Evolutionary conservation across 495 filamentous ascomycete genomes (phyloP).

Genomic region (Sphaerosporella brunnea): DNA sequence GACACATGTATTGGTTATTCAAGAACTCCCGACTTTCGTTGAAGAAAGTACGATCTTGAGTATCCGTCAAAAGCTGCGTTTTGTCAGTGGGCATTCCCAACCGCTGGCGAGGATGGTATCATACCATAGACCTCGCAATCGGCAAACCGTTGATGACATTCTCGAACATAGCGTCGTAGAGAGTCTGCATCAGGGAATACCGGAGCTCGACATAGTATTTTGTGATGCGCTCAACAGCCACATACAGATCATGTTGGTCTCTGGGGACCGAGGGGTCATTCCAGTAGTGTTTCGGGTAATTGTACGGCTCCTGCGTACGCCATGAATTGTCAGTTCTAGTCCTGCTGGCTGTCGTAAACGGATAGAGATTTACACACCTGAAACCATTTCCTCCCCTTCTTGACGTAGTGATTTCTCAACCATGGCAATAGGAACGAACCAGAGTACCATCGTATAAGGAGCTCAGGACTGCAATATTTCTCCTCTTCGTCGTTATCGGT

Average conservation of each 20-base stretch:
- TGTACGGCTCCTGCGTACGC: neutral
- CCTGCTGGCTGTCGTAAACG: neutral
- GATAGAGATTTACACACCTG: slow-evolving; percentile 13
- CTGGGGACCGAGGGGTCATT: too few relatives aligned
- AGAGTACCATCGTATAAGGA: slow-evolving; percentile 28
- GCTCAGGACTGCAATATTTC: slow-evolving; percentile 20
- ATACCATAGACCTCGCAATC: slow-evolving; percentile 19
- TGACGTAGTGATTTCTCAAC: slow-evolving; percentile 23
- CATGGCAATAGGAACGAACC: slow-evolving; percentile 26
- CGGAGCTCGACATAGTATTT: slow-evolving; percentile 10
- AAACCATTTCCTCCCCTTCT: slow-evolving; percentile 18
- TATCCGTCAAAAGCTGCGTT: neutral
- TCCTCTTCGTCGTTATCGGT: neutral
- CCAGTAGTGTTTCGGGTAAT: neutral
- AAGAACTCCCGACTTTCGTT: slow-evolving; percentile 8
- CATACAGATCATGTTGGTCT: slow-evolving; percentile 4
- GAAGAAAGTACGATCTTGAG: neutral
- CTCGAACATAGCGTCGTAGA: slow-evolving; percentile 28
- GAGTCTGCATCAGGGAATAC: slow-evolving; percentile 23
- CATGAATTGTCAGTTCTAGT: too few relatives aligned
- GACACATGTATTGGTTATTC: slow-evolving; percentile 20
- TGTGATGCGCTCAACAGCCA: slow-evolving; percentile 7
- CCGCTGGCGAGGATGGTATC: neutral
- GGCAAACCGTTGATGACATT: slow-evolving; percentile 23
- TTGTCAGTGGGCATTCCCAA: neutral